These are phyloP conservation scores for Nothopassalora personata DNA, from an alignment of 2,329 filamentous ascomycete genomes.

Conservation along the genomic window DNA sequence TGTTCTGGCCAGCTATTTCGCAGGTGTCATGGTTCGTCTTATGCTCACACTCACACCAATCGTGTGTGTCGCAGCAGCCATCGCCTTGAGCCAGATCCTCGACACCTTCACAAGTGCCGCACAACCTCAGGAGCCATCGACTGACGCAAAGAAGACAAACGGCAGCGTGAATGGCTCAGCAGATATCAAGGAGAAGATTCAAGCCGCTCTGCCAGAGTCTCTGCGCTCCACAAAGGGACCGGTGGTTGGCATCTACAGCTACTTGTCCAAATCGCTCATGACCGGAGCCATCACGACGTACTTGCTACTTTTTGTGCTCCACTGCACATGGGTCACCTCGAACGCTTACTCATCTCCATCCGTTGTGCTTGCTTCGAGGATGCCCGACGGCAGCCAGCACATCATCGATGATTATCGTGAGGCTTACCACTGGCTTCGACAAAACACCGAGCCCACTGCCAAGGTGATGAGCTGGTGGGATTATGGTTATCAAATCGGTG, in stretches of 20 bases:
- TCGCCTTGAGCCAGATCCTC: slow-evolving; percentile 80
- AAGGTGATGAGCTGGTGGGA: slow-evolving; percentile 99
- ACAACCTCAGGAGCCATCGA: slow-evolving; percentile 47
- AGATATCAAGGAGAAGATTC: slow-evolving; percentile 50
- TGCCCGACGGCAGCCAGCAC: slow-evolving; percentile 92
- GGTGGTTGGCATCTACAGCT: slow-evolving; percentile 75
- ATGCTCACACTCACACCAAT: slow-evolving; percentile 97
- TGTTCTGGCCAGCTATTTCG: slow-evolving; percentile 95
- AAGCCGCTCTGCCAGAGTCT: slow-evolving; percentile 47
- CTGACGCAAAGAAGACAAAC: slow-evolving; percentile 37
- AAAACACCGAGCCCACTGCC: slow-evolving; percentile 90
- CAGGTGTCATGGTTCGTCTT: slow-evolving; percentile 97
- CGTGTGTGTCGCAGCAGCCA: slow-evolving; percentile 87
- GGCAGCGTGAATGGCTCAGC: slow-evolving; percentile 37
- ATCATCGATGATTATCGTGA: slow-evolving; percentile 99
- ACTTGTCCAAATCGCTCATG: slow-evolving; percentile 72
- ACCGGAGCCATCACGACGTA: slow-evolving; percentile 69
- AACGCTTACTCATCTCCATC: slow-evolving; percentile 98
- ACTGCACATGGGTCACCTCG: slow-evolving; percentile 99
- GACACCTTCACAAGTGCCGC: slow-evolving; percentile 73
- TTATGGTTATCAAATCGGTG: slow-evolving; percentile 98
- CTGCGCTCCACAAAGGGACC: slow-evolving; percentile 69
- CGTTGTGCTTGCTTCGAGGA: slow-evolving; percentile 83
- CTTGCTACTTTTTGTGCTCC: slow-evolving; percentile 85
- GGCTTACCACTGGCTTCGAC: slow-evolving; percentile 98